These are phyloP conservation scores for Chloropicon primus DNA, from an alignment of 139 green algal species.

Conservation along the genomic window DNA sequence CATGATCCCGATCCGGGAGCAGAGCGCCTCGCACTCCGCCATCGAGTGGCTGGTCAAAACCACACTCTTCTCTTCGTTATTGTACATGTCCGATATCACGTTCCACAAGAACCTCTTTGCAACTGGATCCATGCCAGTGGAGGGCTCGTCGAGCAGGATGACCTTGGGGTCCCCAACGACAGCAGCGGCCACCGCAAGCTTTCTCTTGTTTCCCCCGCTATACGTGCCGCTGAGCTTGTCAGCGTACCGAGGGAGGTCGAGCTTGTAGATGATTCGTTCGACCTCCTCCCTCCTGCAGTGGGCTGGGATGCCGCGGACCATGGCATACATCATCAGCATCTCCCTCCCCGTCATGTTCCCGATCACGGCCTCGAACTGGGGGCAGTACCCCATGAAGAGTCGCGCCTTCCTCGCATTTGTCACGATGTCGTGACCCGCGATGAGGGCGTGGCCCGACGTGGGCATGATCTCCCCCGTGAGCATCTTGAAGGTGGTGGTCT, in stretches of 20 bases:
- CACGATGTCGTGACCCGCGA: not conserved
- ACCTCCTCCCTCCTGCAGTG: not conserved
- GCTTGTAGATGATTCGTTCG: not conserved
- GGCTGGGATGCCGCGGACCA: not conserved
- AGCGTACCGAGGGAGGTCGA: not conserved
- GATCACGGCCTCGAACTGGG: not conserved
- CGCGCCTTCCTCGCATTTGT: not conserved
- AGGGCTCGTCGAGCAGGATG: constrained; percentile 83
- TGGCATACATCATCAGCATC: not conserved
- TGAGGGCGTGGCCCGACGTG: not conserved
- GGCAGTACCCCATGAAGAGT: not conserved
- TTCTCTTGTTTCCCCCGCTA: not conserved
- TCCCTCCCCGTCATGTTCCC: not conserved
- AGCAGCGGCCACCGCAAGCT: not conserved
- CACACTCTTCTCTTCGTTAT: constrained; percentile 30
- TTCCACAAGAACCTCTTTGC: constrained; percentile 52
- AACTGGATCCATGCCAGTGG: constrained; percentile 40
- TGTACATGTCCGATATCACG: constrained; percentile 10
- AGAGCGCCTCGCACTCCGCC: constrained; percentile 41
- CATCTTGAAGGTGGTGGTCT: not conserved
- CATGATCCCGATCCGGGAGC: not conserved
- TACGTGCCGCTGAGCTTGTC: not conserved
- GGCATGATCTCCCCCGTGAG: not conserved
- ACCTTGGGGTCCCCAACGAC: constrained; percentile 23
- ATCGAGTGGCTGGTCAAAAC: constrained; percentile 83